Percentiles rank a stretch among this genome's conserved stretches.
These are phyloP conservation scores for Pseudocercospora vitis DNA, from an alignment of 2,329 filamentous ascomycete genomes.

Conservation along the genomic window DNA sequence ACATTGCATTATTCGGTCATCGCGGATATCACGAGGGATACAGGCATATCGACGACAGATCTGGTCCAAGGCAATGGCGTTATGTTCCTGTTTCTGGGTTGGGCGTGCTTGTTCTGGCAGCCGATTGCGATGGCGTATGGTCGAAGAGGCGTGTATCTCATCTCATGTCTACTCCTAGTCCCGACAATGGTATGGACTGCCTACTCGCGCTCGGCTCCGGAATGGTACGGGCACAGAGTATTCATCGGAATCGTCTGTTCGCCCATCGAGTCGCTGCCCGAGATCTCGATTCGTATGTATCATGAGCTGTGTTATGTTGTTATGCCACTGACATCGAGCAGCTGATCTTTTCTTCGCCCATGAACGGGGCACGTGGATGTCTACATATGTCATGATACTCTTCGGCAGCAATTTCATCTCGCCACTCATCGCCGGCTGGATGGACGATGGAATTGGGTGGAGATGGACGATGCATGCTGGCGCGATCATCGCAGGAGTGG, in stretches of 20 bases:
- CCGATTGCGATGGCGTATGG: slow-evolving; percentile 49
- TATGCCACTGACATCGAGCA: neutral
- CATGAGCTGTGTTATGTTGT: neutral
- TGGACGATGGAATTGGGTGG: slow-evolving; percentile 51
- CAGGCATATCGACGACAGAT: slow-evolving; percentile 24
- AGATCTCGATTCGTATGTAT: slow-evolving; percentile 27
- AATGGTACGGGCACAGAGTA: slow-evolving; percentile 21
- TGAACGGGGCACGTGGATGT: slow-evolving; percentile 35
- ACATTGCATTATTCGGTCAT: slow-evolving; percentile 41
- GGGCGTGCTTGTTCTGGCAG: slow-evolving; percentile 51
- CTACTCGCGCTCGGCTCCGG: slow-evolving; percentile 18
- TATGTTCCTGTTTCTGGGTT: slow-evolving; percentile 46
- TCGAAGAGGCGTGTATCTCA: slow-evolving; percentile 30
- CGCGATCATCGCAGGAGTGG: slow-evolving; percentile 53
- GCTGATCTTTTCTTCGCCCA: slow-evolving; percentile 35
- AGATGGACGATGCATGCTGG: slow-evolving; percentile 53
- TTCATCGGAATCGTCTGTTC: slow-evolving; percentile 28
- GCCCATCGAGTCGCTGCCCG: slow-evolving; percentile 34
- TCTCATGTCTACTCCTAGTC: slow-evolving; percentile 22
- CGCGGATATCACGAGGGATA: slow-evolving; percentile 32
- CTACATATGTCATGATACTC: slow-evolving; percentile 32
- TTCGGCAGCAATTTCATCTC: slow-evolving; percentile 29
- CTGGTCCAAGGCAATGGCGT: slow-evolving; percentile 35
- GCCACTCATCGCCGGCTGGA: slow-evolving; percentile 52
- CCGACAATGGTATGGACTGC: slow-evolving; percentile 28